Percentiles rank a stretch among this genome's conserved stretches.
These are phyloP conservation scores for Ceratobasidium sp. DNA, from an alignment of 1,284 basidiomycete species.

Conservation along the genomic window DNA sequence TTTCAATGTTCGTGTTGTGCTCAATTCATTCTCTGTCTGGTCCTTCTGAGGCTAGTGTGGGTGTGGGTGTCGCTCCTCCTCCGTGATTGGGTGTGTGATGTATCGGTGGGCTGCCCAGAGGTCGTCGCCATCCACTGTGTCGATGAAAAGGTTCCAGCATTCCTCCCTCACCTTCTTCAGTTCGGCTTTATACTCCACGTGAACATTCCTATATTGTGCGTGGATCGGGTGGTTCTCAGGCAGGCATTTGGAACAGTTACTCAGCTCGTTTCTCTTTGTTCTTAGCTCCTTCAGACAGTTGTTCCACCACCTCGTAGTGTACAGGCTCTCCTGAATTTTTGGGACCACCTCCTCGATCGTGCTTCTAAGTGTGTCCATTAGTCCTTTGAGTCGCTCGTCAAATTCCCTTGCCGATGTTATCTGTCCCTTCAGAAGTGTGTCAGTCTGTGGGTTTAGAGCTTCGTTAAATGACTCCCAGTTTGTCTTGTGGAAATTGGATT, in stretches of 20 bases:
- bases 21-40: not conserved
- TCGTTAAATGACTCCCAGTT: slow-evolving; percentile 43
- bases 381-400: not conserved
- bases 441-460: slow-evolving; percentile 1
- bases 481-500: slow-evolving; percentile 20
- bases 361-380: slow-evolving; percentile 4
- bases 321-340: not conserved
- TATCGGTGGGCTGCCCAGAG: slow-evolving; percentile 42
- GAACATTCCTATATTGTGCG: not conserved
- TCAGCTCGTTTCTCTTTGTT: not conserved
- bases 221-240: slow-evolving; percentile 5
- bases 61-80: slow-evolving; percentile 21
- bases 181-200: slow-evolving; percentile 9
- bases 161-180: slow-evolving; percentile 5
- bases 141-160: slow-evolving; percentile 42
- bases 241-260: not conserved
- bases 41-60: slow-evolving; percentile 4
- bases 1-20: slow-evolving; percentile 19
- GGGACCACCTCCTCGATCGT: slow-evolving; percentile 1
- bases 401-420: not conserved
- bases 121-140: slow-evolving; percentile 23
- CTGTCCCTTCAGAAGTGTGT: not conserved
- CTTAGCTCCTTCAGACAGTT: slow-evolving; percentile 8
- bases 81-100: not conserved
- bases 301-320: slow-evolving; percentile 41